phyloP scores from a whole-genome alignment of 257 asterid species.

The Plantago ovata region DNA sequence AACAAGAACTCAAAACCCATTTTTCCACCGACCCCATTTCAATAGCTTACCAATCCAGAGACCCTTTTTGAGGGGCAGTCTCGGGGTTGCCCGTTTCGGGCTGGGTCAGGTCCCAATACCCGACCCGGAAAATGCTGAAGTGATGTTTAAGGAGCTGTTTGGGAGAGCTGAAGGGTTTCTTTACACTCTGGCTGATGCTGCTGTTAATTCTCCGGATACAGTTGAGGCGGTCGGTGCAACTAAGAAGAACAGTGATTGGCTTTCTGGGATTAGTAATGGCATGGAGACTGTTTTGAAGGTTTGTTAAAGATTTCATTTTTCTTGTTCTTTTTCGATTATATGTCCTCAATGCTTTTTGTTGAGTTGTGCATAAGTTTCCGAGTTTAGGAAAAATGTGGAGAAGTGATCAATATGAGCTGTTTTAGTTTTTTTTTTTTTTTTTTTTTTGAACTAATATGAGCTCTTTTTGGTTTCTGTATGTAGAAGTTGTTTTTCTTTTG shows the following conservation, averaged over 20 bases:
- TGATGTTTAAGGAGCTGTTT: constrained; percentile 49
- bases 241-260: constrained; percentile 83
- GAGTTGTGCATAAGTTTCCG: neutral
- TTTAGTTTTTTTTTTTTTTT: neutral
- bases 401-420: neutral
- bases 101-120: constrained; percentile 72
- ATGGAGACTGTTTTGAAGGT: constrained; percentile 97
- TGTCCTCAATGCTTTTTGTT: neutral
- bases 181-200: constrained; percentile 89
- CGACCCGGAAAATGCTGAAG: constrained; percentile 59
- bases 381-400: constrained; percentile 7
- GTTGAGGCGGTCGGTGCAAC: constrained; percentile 44
- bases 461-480: no score
- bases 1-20: constrained; percentile 33
- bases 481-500: no score
- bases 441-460: no score
- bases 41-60: constrained; percentile 34
- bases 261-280: constrained; percentile 84
- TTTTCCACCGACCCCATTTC: constrained; percentile 40
- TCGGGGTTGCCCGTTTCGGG: constrained; percentile 67
- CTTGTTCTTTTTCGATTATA: neutral
- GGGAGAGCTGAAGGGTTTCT: constrained; percentile 74
- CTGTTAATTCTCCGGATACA: constrained; percentile 55
- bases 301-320: constrained; percentile 22
- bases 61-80: constrained; percentile 42